Evolutionary conservation across 2,329 filamentous ascomycete genomes (phyloP).

Genomic region (Delphinella strobiligena): DNA sequence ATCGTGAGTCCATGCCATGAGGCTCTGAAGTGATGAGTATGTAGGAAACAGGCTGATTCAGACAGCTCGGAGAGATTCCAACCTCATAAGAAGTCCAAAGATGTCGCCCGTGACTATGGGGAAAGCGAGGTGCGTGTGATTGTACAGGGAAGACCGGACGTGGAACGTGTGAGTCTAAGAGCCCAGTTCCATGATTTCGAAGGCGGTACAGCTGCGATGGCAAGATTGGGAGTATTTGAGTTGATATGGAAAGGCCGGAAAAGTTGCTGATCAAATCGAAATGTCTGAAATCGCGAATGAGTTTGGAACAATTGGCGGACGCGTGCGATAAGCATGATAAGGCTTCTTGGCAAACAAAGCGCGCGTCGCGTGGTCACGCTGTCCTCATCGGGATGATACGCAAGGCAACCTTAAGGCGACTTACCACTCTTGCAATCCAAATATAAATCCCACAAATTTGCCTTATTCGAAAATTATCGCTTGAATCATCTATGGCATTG

Average conservation of each 20-base stretch:
- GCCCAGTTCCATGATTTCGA: conserved; percentile 3
- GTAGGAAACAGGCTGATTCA: conserved; percentile 19
- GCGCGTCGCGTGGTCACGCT: not conserved
- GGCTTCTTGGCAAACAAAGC: not conserved
- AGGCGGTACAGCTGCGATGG: not conserved
- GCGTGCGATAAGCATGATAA: not conserved
- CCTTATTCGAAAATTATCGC: too few species aligned
- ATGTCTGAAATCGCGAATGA: not conserved
- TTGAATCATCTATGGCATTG: too few species aligned
- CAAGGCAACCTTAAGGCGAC: too few species aligned
- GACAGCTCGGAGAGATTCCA: conserved; percentile 27
- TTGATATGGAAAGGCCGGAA: not conserved
- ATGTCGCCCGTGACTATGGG: conserved; percentile 63
- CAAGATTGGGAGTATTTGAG: not conserved
- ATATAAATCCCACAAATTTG: too few species aligned
- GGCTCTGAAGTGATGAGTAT: conserved; percentile 46
- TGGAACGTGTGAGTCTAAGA: conserved; percentile 1
- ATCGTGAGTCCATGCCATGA: conserved; percentile 38
- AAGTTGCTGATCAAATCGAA: not conserved
- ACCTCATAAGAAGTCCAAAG: conserved; percentile 50
- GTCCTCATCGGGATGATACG: too few species aligned
- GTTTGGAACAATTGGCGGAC: not conserved
- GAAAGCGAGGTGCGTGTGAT: conserved; percentile 56
- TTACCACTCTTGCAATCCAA: too few species aligned
- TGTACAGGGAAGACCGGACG: conserved; percentile 3